phyloP scores from a whole-genome alignment of 495 filamentous ascomycete species.

The Platismatia glauca region DNA sequence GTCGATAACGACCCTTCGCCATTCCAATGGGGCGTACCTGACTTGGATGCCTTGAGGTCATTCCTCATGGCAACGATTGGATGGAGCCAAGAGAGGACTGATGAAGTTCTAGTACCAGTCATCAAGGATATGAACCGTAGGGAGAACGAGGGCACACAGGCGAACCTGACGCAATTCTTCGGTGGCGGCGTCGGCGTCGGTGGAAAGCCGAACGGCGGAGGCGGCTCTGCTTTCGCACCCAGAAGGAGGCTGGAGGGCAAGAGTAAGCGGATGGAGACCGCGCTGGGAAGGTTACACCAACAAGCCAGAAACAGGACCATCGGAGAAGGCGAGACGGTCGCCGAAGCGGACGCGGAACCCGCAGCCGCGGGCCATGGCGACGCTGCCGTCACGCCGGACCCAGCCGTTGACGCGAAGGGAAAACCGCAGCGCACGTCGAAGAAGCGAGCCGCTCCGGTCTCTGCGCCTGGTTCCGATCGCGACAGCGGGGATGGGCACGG shows the following conservation, averaged over 20 bases:
- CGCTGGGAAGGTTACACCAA: conserved; percentile 57
- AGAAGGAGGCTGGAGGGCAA: conserved; percentile 50
- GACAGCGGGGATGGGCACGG: conserved; percentile 10
- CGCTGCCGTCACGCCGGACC: background rate
- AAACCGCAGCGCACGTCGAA: conserved; percentile 3
- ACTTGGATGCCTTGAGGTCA: conserved; percentile 71
- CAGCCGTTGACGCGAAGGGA: conserved; percentile 13
- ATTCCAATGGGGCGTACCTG: conserved; percentile 94
- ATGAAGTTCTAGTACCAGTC: conserved; percentile 90
- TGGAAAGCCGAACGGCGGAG: conserved; percentile 24
- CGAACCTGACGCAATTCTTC: conserved; percentile 91
- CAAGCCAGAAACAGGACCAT: conserved; percentile 36
- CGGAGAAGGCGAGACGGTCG: conserved; percentile 7
- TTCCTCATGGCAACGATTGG: conserved; percentile 93
- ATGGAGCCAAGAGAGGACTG: conserved; percentile 82
- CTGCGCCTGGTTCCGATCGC: background rate
- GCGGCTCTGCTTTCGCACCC: conserved; percentile 67
- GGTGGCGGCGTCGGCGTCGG: conserved; percentile 49
- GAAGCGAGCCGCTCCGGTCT: conserved; percentile 15
- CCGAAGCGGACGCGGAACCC: background rate
- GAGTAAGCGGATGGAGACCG: conserved; percentile 77
- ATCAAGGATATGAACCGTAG: conserved; percentile 88
- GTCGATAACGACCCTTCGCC: conserved; percentile 67
- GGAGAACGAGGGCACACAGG: conserved; percentile 81
- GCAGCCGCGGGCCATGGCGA: conserved; percentile 4